phyloP scores from a whole-genome alignment of 164 flowering plant species.

The Berberis vulgaris region DNA sequence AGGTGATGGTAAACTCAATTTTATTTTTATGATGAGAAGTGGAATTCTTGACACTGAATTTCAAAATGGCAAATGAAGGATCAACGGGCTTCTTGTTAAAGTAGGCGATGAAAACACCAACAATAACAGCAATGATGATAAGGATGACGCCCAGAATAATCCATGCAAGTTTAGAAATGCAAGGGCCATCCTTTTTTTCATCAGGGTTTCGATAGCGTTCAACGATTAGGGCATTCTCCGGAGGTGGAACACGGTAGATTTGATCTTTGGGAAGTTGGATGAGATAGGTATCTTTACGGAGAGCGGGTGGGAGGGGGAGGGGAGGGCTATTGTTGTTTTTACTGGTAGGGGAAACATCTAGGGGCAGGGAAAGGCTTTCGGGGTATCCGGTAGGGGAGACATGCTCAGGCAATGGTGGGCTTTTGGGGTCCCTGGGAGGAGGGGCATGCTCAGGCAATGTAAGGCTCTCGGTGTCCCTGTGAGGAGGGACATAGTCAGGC shows the following conservation, averaged over 20 bases:
- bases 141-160: slow-evolving; percentile 12
- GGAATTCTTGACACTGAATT: too few species aligned
- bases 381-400: not conserved
- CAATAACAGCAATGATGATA: slow-evolving; percentile 8
- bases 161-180: slow-evolving; percentile 8
- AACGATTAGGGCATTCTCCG: slow-evolving; percentile 43
- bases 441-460: not conserved
- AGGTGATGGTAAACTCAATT: too few species aligned
- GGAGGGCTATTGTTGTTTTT: not conserved
- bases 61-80: too few species aligned
- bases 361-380: not conserved
- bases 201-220: slow-evolving; percentile 20
- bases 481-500: not conserved
- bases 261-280: slow-evolving; percentile 64
- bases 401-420: too few species aligned
- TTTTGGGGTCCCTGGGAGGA: too few species aligned
- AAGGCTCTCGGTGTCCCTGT: not conserved
- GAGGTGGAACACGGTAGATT: slow-evolving; percentile 65
- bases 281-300: slow-evolving; percentile 34
- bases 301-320: not conserved
- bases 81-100: too few species aligned
- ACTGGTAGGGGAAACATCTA: not conserved
- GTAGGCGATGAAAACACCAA: slow-evolving; percentile 7
- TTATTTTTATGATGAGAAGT: too few species aligned
- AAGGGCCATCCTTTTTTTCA: not conserved